A percentile compares a stretch with the other conserved stretches of the same genome.
These are phyloP conservation scores for Golubevia sp. DNA, from an alignment of 1,284 basidiomycete species.

Conservation along the genomic window DNA sequence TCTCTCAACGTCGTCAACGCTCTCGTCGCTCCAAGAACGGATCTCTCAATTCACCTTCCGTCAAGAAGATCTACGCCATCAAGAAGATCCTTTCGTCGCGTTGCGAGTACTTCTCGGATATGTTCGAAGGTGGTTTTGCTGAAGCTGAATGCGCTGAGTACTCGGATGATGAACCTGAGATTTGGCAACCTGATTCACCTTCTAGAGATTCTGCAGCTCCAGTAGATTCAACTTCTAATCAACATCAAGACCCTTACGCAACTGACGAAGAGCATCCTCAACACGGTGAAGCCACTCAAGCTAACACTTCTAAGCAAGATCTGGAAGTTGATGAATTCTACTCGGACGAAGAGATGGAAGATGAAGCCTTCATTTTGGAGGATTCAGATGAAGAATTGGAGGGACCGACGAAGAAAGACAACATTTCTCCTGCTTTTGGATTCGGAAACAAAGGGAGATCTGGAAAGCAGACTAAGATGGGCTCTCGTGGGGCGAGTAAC, in stretches of 20 bases:
- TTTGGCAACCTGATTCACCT: constrained; percentile 3
- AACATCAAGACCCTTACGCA: not conserved
- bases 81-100: constrained; percentile 45
- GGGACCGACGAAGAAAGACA: not conserved
- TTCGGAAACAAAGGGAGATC: too few relatives aligned
- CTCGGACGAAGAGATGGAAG: constrained; percentile 3
- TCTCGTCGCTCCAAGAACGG: constrained; percentile 13
- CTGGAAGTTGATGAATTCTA: not conserved
- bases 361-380: constrained; percentile 22
- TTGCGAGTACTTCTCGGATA: constrained; percentile 45
- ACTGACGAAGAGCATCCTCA: not conserved
- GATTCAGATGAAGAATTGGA: constrained; percentile 48
- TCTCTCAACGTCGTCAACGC: too few relatives aligned
- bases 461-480: too few relatives aligned
- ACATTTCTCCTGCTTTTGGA: too few relatives aligned
- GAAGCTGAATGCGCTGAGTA: constrained; percentile 30
- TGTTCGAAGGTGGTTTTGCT: constrained; percentile 48
- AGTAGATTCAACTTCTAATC: not conserved
- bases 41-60: too few relatives aligned
- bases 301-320: too few relatives aligned
- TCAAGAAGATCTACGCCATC: constrained; percentile 39
- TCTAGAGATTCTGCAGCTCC: not conserved
- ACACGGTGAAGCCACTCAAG: too few relatives aligned
- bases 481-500: too few relatives aligned
- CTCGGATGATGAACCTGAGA: constrained; percentile 24